These are phyloP conservation scores for Crepidotus variabilis DNA, from an alignment of 768 basidiomycete species.

Conservation along the genomic window DNA sequence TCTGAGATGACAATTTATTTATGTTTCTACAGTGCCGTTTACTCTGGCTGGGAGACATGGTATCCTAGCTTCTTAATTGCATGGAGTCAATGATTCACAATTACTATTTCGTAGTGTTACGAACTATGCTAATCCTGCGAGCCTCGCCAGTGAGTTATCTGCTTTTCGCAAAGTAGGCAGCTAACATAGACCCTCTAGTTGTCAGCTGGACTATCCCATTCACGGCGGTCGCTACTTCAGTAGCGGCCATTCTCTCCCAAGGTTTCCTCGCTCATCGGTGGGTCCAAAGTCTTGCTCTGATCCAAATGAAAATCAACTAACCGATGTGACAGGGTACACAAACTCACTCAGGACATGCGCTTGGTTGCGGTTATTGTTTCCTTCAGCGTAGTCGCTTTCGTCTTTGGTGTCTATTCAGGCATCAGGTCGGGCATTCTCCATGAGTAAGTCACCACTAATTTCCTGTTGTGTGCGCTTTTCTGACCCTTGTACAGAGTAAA, in stretches of 20 bases:
- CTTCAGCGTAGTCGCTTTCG: slow-evolving; percentile 34
- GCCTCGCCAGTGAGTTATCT: slow-evolving; percentile 24
- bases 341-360: slow-evolving; percentile 30
- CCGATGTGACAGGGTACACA: slow-evolving; percentile 23
- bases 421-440: slow-evolving; percentile 37
- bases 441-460: slow-evolving; percentile 26
- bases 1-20: neutral
- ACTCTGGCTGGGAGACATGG: slow-evolving; percentile 30
- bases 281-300: neutral
- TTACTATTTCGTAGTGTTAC: slow-evolving; percentile 25
- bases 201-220: slow-evolving; percentile 49
- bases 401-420: slow-evolving; percentile 40
- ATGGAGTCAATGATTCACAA: neutral
- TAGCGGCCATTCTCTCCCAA: slow-evolving; percentile 49
- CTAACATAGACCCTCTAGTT: slow-evolving; percentile 17
- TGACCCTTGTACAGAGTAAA: slow-evolving; percentile 28
- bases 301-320: neutral
- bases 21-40: slow-evolving; percentile 24
- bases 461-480: neutral
- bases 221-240: slow-evolving; percentile 41
- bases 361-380: slow-evolving; percentile 30
- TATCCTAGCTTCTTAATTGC: slow-evolving; percentile 8
- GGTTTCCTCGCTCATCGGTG: slow-evolving; percentile 43
- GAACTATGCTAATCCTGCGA: slow-evolving; percentile 35
- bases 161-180: neutral